Evolutionary conservation across 768 basidiomycete genomes (phyloP), one percentile per base, ranked within the genome.

Genomic region (Asterophora parasitica): DNA sequence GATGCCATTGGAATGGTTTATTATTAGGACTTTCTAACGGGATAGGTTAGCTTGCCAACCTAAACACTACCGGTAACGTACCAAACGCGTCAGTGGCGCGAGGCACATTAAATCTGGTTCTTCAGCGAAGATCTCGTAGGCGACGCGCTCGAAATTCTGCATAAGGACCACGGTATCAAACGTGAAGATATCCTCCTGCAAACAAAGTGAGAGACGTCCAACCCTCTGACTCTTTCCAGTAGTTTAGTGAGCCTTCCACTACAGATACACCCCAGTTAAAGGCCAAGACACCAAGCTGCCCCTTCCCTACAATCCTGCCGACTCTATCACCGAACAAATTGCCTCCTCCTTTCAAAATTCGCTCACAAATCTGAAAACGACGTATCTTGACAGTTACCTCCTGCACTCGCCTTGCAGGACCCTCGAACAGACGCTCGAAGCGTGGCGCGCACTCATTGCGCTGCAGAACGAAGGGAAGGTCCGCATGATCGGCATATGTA

Each of bases 71-170:
- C 75, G 78, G 84, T 80, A 60, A 44, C 65, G 47, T 40, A 36
- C 40, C 19, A 15, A 4, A 38, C 28, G n/a, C 35, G 9, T 16
- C 4, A 38, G 17, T 19, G 35, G 19, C 32, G 20, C 23, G 6
- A 46, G 41, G 26, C 42, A 37, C 23, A 46, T 36, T 30, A 19
- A 39, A 37, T 35, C 15, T 11, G 16, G 4, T 23, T 15, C 53
- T 52, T n/a, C 38, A 87, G 88, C 31, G 88, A 92, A 60, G 85
- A 89, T 46, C 76, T 89, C 1, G 88, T 92, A 2, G 91, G 91
- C 4, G 77, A 80, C 44, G 91, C 87, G 0, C 70, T 92, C 1
- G 63, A 72, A 27, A 69, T 70, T 20, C 66, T 90, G 19, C 66
- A 75, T 52, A 73, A 68, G 7, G 70, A 79, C 34, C 78, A 87